A percentile compares a stretch with the other conserved stretches of the same genome.
These are phyloP conservation scores for Rhododendron griersonianum DNA, from an alignment of 148 eudicot species.

Conservation along the genomic window DNA sequence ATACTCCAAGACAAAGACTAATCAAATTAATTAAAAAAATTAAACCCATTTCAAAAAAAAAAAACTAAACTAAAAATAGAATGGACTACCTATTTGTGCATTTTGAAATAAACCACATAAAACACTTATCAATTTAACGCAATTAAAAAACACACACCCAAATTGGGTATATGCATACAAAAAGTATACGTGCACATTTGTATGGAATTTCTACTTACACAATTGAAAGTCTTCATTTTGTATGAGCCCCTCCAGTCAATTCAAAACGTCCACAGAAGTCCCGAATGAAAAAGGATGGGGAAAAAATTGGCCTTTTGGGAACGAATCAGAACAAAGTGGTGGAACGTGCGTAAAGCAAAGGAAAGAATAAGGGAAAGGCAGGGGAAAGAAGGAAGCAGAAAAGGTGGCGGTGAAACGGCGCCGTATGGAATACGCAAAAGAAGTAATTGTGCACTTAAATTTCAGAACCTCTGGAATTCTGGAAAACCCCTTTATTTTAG, in stretches of 20 bases:
- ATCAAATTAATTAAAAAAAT: background rate
- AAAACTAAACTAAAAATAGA: background rate
- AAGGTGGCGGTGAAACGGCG: background rate
- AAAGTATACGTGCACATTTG: background rate
- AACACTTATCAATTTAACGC: background rate
- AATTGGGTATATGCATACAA: too few relatives aligned
- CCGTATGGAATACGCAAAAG: background rate
- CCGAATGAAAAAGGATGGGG: background rate
- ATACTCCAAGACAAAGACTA: background rate
- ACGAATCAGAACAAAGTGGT: slow-evolving; percentile 10
- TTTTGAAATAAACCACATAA: background rate
- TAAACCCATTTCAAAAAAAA: background rate
- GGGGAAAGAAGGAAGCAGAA: slow-evolving; percentile 3
- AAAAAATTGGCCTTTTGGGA: background rate
- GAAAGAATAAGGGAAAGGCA: slow-evolving; percentile 6
- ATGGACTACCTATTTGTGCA: background rate
- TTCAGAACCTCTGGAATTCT: background rate
- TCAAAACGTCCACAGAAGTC: background rate
- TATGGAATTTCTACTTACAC: background rate
- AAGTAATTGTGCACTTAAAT: background rate
- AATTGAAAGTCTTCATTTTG: slow-evolving; percentile 9
- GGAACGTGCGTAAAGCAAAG: slow-evolving; percentile 5
- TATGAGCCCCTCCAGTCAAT: background rate
- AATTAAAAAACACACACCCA: background rate
- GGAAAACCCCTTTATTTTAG: background rate